Percentiles rank a stretch among this genome's conserved stretches.
Evolutionary conservation across 2,329 filamentous ascomycete genomes (phyloP).

Genomic region (Hypoxylon sp.): DNA sequence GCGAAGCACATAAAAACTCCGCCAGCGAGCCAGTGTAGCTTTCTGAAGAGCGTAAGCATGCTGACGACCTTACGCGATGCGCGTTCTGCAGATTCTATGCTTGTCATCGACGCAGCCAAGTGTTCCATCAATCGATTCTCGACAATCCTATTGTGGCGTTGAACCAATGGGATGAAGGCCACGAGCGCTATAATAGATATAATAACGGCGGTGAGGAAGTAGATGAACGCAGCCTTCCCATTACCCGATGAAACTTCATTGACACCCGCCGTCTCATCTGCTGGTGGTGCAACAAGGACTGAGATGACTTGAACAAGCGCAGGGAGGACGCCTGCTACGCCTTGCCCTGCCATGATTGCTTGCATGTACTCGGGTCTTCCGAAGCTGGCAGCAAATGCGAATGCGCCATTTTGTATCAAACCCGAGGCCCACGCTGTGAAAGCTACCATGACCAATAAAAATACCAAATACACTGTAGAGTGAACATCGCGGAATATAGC

Average conservation of each 20-base stretch:
- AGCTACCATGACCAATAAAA: constrained; percentile 86
- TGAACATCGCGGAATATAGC: constrained; percentile 73
- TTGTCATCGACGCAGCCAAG: constrained; percentile 66
- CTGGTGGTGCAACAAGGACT: constrained; percentile 73
- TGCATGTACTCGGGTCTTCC: constrained; percentile 91
- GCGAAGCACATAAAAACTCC: constrained; percentile 85
- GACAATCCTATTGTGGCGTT: constrained; percentile 69
- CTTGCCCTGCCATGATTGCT: constrained; percentile 96
- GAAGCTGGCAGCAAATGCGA: constrained; percentile 91
- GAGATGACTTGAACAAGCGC: constrained; percentile 85
- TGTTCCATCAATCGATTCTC: constrained; percentile 64
- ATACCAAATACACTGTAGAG: constrained; percentile 79
- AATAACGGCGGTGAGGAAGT: constrained; percentile 88
- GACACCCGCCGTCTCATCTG: constrained; percentile 56
- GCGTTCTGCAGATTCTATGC: constrained; percentile 68
- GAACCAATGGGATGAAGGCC: constrained; percentile 81
- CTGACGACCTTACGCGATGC: constrained; percentile 64
- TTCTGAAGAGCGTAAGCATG: constrained; percentile 77
- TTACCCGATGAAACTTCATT: constrained; percentile 48
- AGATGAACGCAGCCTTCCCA: constrained; percentile 84
- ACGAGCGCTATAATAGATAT: constrained; percentile 79
- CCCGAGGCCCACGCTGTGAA: constrained; percentile 84
- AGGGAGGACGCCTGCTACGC: constrained; percentile 90
- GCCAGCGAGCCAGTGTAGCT: constrained; percentile 83
- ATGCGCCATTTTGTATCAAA: constrained; percentile 92